These are phyloP conservation scores for Geranomyces michiganensis DNA, from an alignment of 192 early-diverging fungal genomes.

Conservation along the genomic window DNA sequence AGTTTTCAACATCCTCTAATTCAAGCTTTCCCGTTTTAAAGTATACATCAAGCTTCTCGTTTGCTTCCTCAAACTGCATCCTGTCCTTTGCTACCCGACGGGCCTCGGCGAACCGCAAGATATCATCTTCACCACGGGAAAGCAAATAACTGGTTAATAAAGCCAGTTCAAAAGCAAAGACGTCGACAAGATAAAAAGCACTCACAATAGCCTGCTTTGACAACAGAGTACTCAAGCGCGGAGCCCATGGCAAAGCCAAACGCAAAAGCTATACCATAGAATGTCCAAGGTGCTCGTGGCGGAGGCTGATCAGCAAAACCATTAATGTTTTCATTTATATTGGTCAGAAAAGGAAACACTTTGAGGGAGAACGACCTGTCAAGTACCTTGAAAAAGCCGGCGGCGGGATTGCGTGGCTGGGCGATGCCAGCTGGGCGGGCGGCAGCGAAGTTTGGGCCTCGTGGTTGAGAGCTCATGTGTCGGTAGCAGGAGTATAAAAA, in stretches of 20 bases:
- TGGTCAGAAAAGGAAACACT: too few species aligned
- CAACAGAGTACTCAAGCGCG: conserved; percentile 18
- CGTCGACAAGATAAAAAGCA: not conserved
- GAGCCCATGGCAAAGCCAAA: conserved; percentile 20
- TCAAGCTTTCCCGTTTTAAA: conserved; percentile 1
- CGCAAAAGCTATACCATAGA: conserved; percentile 13
- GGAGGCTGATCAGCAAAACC: too few species aligned
- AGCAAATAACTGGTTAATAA: not conserved
- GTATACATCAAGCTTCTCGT: conserved; percentile 3
- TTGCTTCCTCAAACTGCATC: conserved; percentile 17
- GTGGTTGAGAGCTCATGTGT: too few species aligned
- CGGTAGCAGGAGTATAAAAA: too few species aligned
- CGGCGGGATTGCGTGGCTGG: conserved; percentile 8
- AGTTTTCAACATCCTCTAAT: too few species aligned
- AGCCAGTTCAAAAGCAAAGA: not conserved
- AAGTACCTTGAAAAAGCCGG: conserved; percentile 10
- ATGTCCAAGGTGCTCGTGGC: conserved; percentile 9
- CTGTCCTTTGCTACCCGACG: conserved; percentile 23
- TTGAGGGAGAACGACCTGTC: not conserved
- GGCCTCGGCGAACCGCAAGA: conserved; percentile 18
- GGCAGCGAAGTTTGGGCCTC: too few species aligned
- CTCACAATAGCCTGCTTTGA: conserved; percentile 23
- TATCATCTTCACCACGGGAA: conserved; percentile 5
- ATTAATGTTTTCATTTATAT: too few species aligned
- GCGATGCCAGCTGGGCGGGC: not conserved